These are phyloP conservation scores for Pyronema domesticum DNA, from an alignment of 495 filamentous ascomycete species.

Conservation along the genomic window DNA sequence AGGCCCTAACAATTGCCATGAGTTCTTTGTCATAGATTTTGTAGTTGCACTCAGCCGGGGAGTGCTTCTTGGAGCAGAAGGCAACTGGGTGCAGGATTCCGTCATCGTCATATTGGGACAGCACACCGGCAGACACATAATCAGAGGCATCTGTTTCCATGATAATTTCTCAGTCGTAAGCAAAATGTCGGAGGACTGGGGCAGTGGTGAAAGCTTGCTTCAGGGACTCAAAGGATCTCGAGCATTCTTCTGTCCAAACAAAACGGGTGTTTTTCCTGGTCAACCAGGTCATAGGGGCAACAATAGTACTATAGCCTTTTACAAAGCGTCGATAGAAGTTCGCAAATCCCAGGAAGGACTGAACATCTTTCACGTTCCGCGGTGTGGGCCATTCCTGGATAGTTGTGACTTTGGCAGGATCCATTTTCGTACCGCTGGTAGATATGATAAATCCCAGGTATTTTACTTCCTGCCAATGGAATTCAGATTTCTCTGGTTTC, in stretches of 20 bases:
- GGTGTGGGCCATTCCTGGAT: too few relatives aligned
- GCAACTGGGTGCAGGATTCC: constrained; percentile 2
- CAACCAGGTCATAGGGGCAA: too few relatives aligned
- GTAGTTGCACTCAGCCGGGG: constrained; percentile 9
- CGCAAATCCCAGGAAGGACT: too few relatives aligned
- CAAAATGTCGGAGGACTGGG: constrained; percentile 2
- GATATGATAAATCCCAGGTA: constrained; percentile 13
- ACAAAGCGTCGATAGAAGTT: too few relatives aligned
- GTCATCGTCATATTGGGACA: constrained; percentile 2
- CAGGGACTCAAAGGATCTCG: background rate
- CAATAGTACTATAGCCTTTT: too few relatives aligned
- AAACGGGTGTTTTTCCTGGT: too few relatives aligned
- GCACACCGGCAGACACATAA: constrained; percentile 4
- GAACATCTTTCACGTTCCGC: too few relatives aligned
- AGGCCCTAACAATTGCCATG: constrained; percentile 5
- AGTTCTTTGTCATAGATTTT: too few relatives aligned
- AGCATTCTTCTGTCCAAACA: too few relatives aligned
- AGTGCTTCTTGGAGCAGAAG: constrained; percentile 7
- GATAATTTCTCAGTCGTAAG: background rate
- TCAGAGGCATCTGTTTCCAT: constrained; percentile 7
- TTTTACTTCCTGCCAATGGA: too few relatives aligned
- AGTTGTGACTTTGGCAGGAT: constrained; percentile 15
- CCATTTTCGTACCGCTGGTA: constrained; percentile 22
- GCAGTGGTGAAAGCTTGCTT: background rate
- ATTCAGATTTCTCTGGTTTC: constrained; percentile 23